Evolutionary conservation across 208 protist genomes (phyloP).

Genomic region (Leishmania aethiopica): DNA sequence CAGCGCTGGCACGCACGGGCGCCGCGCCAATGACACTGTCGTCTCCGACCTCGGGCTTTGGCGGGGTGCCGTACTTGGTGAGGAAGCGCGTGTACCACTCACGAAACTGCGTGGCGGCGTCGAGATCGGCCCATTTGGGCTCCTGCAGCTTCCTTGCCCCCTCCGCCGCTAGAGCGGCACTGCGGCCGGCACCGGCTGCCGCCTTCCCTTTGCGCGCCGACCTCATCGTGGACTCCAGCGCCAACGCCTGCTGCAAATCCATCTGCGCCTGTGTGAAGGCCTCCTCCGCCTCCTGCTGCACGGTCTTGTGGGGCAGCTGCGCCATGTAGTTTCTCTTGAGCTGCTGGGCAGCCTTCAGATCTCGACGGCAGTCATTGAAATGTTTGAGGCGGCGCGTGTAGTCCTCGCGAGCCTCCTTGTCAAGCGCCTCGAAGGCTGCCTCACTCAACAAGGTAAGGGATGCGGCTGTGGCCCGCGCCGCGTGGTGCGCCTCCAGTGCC

Average conservation of each 20-base stretch:
- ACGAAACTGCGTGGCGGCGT: conserved; percentile 14
- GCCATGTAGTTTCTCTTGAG: conserved; percentile 11
- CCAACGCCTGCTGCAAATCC: conserved; percentile 18
- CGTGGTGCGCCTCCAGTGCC: conserved; percentile 40
- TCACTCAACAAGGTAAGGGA: conserved; percentile 63
- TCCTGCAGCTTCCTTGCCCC: conserved; percentile 20
- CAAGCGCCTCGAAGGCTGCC: conserved; percentile 70
- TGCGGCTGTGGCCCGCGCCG: conserved; percentile 35
- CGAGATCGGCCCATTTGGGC: conserved; percentile 11
- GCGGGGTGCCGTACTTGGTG: conserved; percentile 24
- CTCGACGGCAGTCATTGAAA: conserved; percentile 79
- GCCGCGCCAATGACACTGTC: background rate
- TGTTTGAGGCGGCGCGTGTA: conserved; percentile 83
- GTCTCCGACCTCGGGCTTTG: conserved; percentile 1
- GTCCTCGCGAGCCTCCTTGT: conserved; percentile 43
- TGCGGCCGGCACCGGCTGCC: background rate
- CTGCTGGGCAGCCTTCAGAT: conserved; percentile 42
- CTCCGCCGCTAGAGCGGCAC: background rate
- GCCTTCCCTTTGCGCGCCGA: conserved; percentile 5
- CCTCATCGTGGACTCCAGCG: conserved; percentile 17
- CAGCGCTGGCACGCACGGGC: background rate
- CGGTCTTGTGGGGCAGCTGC: conserved; percentile 26
- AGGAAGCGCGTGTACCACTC: conserved; percentile 35
- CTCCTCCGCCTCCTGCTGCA: conserved; percentile 34
- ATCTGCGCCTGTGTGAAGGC: conserved; percentile 11